Evolutionary conservation across 257 asterid species (phyloP).

Genomic region (Capsicum rhomboideum): DNA sequence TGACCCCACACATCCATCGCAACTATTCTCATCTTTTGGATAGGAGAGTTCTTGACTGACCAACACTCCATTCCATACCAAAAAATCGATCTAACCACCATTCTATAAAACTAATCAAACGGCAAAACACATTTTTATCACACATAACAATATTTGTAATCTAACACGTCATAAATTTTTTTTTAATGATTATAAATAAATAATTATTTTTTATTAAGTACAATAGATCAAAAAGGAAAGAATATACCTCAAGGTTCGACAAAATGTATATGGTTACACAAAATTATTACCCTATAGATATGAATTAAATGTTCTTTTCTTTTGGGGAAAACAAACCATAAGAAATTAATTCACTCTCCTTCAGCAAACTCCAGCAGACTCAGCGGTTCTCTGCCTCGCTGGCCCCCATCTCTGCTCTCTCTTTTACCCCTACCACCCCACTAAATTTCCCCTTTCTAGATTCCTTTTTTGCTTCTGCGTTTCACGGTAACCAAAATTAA

Average conservation of each 20-base stretch:
- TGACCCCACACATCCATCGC: no score
- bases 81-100: no score
- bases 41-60: no score
- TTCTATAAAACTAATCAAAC: no score
- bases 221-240: not conserved
- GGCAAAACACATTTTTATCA: no score
- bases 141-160: no score
- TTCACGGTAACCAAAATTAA: not conserved
- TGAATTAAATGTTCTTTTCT: not conserved
- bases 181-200: no score
- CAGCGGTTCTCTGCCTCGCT: slow-evolving; percentile 4
- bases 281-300: not conserved
- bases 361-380: slow-evolving; percentile 3
- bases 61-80: no score
- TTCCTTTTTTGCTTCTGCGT: not conserved
- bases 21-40: no score
- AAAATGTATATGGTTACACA: not conserved
- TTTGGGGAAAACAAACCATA: not conserved
- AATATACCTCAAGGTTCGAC: not conserved
- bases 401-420: slow-evolving; percentile 8
- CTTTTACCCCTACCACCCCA: not conserved
- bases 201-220: no score
- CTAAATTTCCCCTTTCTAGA: not conserved
- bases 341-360: not conserved
- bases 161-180: no score